Conservation (phyloP, 176 grass and related monocot genomes). For the Chrysopogon serrulatus region DNA sequence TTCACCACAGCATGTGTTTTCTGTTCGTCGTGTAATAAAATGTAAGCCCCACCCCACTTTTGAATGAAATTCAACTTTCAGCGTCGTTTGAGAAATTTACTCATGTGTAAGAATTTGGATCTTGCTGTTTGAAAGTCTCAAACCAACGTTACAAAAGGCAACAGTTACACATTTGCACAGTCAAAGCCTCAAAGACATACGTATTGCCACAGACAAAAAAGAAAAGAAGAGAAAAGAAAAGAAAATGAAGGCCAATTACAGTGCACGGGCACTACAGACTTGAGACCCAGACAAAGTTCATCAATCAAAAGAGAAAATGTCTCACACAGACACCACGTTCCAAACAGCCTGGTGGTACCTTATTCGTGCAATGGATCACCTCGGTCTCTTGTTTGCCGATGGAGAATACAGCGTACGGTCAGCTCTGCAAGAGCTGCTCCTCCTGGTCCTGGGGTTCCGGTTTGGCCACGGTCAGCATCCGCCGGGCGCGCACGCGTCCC, state of each 20-base stretch:
- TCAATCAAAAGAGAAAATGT: neutral
- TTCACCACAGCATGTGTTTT: neutral
- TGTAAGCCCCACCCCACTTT: neutral
- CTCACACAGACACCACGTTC: neutral
- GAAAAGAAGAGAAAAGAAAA: neutral
- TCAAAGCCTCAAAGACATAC: neutral
- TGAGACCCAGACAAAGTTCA: neutral
- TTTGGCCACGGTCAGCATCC: constrained; percentile 37
- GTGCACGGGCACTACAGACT: neutral
- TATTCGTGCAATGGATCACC: neutral
- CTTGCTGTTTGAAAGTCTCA: neutral
- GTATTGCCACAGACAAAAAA: neutral
- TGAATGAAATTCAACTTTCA: neutral
- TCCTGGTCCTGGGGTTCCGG: constrained; percentile 32
- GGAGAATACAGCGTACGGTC: neutral
- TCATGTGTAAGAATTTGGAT: neutral
- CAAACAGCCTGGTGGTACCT: neutral
- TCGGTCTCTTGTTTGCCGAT: neutral
- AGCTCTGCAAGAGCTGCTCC: constrained; percentile 32
- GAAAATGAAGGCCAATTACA: neutral
- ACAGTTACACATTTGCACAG: neutral
- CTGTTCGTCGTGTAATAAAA: constrained; percentile 27
- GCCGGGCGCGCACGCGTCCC: constrained; percentile 64
- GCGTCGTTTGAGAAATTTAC: neutral
- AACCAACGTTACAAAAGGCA: neutral